These are phyloP conservation scores for Lentinula novae-zelandiae DNA, from an alignment of 1,284 basidiomycete species.

Conservation along the genomic window DNA sequence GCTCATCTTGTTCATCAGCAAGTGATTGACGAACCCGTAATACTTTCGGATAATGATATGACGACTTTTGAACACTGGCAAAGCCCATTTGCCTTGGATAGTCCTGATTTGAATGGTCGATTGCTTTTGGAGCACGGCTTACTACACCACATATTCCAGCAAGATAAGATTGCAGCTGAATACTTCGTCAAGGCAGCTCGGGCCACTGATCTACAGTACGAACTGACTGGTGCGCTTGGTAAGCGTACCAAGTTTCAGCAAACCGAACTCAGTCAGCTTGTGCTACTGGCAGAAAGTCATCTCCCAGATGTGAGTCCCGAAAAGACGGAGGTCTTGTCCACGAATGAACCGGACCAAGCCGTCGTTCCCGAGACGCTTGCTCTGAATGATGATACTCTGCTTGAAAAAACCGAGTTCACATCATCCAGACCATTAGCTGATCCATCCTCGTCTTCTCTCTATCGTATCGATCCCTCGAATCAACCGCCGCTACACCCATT, in stretches of 20 bases:
- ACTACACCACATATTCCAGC: conserved; percentile 67
- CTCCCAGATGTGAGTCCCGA: conserved; percentile 34
- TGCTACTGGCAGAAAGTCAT: conserved; percentile 88
- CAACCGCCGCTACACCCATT: conserved; percentile 88
- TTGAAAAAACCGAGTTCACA: conserved; percentile 93
- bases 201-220: conserved; percentile 80
- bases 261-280: conserved; percentile 83
- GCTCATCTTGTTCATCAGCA: conserved; percentile 75
- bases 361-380: conserved; percentile 73
- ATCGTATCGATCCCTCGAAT: conserved; percentile 74
- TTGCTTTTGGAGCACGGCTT: conserved; percentile 82
- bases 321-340: not conserved
- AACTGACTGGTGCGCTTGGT: conserved; percentile 91
- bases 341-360: not conserved
- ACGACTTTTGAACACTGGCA: conserved; percentile 47
- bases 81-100: conserved; percentile 33
- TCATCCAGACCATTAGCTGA: conserved; percentile 48
- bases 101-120: conserved; percentile 64
- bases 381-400: conserved; percentile 94
- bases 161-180: conserved; percentile 79
- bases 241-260: conserved; percentile 95
- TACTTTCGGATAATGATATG: conserved; percentile 49
- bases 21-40: conserved; percentile 83
- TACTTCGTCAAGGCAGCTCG: conserved; percentile 79
- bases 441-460: conserved; percentile 35